Evolutionary conservation across 495 filamentous ascomycete species (phyloP), one percentile per base, ranked within the genome.

Genomic region (Aspergillus panamensis): DNA sequence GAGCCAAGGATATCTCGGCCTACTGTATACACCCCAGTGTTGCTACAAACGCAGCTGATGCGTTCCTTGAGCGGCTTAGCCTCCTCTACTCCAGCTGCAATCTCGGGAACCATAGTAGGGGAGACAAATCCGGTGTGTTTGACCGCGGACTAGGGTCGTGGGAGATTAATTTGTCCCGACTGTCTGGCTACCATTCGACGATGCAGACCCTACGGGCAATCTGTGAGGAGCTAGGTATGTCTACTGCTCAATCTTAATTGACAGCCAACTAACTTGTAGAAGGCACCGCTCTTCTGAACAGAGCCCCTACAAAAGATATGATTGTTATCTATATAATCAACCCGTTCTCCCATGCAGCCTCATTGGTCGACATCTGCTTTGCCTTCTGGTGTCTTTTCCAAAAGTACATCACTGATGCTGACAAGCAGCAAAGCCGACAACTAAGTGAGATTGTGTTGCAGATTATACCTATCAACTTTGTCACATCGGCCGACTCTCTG

Each of bases 251-350:
- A n/a, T 9, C 4, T n/a, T 31, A 17, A 53, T 57, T 35, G 25
- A 66, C 17, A 58, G 47, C 50, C 51, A 44, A 62, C 66, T 69
- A 51, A 72, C 58, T 21, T 51, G 25, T n/a, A 21, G 16, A 30
- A 79, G 77, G 74, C 25, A 63, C 62, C 29, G 65, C 75, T 32
- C 65, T 87, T 5, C 67, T 77, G 6, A 73, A 77, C 55, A 68
- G 74, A 8, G 55, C 74, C 4, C 66, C 77, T 6, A 76, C 69
- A 42, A 71, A 77, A n/a, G 75, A 79, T 43, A 92, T 89, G 54
- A 83, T 89, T 48, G 90, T 97, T 16, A 76, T 97, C n/a, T 96
- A 91, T 66, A 86, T 96, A 40, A 74, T 96, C 45, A 91, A 97
- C 64, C 84, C 87, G 0, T 88, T 90, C 39, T 75, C 82, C 6